A percentile compares a stretch with the other conserved stretches of the same genome.
These are phyloP conservation scores for Lasiodiplodia gonubiensis DNA, from an alignment of 2,329 filamentous ascomycete genomes.

Conservation along the genomic window DNA sequence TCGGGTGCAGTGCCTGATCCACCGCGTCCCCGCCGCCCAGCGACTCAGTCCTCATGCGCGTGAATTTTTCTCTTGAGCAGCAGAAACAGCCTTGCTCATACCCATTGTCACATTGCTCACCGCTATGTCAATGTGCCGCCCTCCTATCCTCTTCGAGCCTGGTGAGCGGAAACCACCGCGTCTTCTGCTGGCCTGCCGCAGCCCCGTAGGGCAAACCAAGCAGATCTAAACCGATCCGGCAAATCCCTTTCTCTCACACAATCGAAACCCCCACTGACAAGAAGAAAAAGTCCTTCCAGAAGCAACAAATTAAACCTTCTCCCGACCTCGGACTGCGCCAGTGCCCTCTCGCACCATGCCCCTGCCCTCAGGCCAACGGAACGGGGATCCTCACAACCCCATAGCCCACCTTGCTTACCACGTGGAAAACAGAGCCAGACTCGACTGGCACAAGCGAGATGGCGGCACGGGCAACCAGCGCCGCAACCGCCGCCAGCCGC, in stretches of 20 bases:
- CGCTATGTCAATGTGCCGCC: not conserved
- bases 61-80: not conserved
- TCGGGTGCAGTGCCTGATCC: not conserved
- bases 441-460: slow-evolving; percentile 13
- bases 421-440: slow-evolving; percentile 2
- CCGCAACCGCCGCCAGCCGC: not conserved
- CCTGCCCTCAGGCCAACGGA: not conserved
- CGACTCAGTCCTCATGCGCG: slow-evolving; percentile 4
- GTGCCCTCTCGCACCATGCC: not conserved
- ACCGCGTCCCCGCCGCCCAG: not conserved
- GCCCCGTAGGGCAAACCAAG: slow-evolving; percentile 9
- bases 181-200: not conserved
- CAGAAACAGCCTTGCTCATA: not conserved
- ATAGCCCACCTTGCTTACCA: slow-evolving; percentile 12
- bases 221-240: slow-evolving; percentile 7
- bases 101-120: slow-evolving; percentile 13
- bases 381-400: not conserved
- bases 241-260: not conserved
- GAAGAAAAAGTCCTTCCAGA: slow-evolving; percentile 16
- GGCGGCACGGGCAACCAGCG: not conserved
- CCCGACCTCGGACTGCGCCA: slow-evolving; percentile 2
- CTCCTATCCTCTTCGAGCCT: slow-evolving; percentile 1
- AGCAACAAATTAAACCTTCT: slow-evolving; percentile 18
- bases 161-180: slow-evolving; percentile 20
- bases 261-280: slow-evolving; percentile 2